Evolutionary conservation across 768 basidiomycete species (phyloP).

Genomic region (Lanmaoa rubissima): DNA sequence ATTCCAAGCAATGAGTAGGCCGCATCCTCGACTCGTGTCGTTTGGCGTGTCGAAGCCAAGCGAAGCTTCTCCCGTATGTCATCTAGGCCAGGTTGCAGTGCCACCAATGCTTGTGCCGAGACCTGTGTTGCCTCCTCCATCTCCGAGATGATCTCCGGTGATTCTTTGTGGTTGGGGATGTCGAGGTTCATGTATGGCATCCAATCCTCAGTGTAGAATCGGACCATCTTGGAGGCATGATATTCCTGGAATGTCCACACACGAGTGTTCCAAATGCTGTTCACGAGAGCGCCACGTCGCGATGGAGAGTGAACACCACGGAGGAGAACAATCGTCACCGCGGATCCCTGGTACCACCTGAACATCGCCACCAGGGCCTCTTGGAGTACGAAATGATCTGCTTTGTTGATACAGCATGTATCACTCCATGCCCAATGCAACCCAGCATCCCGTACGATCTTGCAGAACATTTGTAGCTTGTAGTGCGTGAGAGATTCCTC

Average conservation of each 20-base stretch:
- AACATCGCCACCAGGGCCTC: not conserved
- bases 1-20: too few relatives aligned
- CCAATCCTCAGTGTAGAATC: not conserved
- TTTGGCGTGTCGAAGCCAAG: not conserved
- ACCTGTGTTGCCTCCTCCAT: not conserved
- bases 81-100: not conserved
- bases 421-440: too few relatives aligned
- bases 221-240: conserved; percentile 1
- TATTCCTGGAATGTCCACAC: conserved; percentile 9
- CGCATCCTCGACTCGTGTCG: not conserved
- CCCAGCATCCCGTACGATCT: too few relatives aligned
- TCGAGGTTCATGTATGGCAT: too few relatives aligned
- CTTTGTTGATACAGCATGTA: too few relatives aligned
- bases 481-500: not conserved
- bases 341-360: conserved; percentile 5
- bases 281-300: not conserved
- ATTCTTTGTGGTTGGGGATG: too few relatives aligned
- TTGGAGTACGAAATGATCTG: too few relatives aligned
- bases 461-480: not conserved
- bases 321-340: conserved; percentile 3
- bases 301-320: not conserved
- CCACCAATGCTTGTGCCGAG: not conserved
- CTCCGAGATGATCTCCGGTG: too few relatives aligned
- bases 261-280: conserved; percentile 4
- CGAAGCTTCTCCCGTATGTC: not conserved